A percentile compares a stretch with the other conserved stretches of the same genome.
These are phyloP conservation scores for Gaeumannomyces sp. DNA, from an alignment of 2,329 filamentous ascomycete genomes.

Conservation along the genomic window DNA sequence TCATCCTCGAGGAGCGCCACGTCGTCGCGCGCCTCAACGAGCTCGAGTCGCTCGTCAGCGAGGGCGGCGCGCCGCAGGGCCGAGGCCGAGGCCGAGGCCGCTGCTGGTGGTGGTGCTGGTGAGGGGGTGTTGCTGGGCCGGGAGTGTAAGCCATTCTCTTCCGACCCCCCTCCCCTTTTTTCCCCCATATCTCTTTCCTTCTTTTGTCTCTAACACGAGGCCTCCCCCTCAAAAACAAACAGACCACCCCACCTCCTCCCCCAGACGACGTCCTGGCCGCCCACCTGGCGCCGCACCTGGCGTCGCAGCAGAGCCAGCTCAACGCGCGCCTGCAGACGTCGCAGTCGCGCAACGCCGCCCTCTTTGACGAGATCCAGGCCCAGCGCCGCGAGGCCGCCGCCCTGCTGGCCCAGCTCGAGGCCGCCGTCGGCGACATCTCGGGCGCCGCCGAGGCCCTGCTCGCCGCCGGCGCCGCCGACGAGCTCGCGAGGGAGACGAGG, in stretches of 20 bases:
- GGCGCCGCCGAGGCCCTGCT: conserved; percentile 42
- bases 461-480: conserved; percentile 35
- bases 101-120: too few species aligned
- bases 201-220: too few species aligned
- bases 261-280: conserved; percentile 45
- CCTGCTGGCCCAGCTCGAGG: conserved; percentile 44
- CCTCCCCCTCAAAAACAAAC: conserved; percentile 1
- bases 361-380: conserved; percentile 43
- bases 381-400: conserved; percentile 51
- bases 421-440: conserved; percentile 46
- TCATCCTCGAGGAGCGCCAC: conserved; percentile 42
- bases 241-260: conserved; percentile 44
- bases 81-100: conserved; percentile 17
- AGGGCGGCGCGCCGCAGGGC: conserved; percentile 38
- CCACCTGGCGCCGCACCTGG: conserved; percentile 48
- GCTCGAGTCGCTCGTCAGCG: conserved; percentile 48
- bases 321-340: conserved; percentile 51
- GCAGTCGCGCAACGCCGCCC: conserved; percentile 49
- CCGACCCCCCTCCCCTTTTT: neutral
- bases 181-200: neutral
- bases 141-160: conserved; percentile 21
- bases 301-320: conserved; percentile 47
- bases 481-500: conserved; percentile 45
- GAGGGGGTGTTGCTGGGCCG: conserved; percentile 19
- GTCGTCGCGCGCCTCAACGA: conserved; percentile 54